Conservation (phyloP, 129 eudicot species). For the Solidago caesia region DNA sequence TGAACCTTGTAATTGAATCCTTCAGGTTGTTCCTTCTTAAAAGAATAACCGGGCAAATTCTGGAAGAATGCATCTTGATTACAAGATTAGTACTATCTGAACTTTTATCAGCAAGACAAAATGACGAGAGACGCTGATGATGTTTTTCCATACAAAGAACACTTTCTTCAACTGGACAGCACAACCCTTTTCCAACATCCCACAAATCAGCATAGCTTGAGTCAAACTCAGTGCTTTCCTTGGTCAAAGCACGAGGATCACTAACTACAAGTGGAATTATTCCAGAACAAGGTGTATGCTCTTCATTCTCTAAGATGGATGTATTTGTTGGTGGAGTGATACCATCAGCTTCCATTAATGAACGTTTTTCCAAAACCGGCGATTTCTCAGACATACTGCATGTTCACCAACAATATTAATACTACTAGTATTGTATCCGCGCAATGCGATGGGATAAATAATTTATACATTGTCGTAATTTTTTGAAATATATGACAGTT, state of each 20-base stretch:
- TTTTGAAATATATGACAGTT: too few relatives aligned
- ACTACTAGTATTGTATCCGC: too few relatives aligned
- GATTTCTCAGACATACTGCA: slow-evolving; percentile 36
- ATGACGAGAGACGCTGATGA: slow-evolving; percentile 45
- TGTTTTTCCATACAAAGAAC: slow-evolving; percentile 66
- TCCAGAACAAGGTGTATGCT: slow-evolving; percentile 38
- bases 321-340: slow-evolving; percentile 17
- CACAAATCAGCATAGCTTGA: slow-evolving; percentile 50
- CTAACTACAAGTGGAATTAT: slow-evolving; percentile 46
- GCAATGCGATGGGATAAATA: too few relatives aligned
- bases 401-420: slow-evolving; percentile 19
- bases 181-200: slow-evolving; percentile 60
- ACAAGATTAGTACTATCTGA: slow-evolving; percentile 28
- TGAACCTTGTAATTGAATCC: slow-evolving; percentile 59
- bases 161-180: slow-evolving; percentile 75
- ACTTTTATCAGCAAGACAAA: slow-evolving; percentile 43
- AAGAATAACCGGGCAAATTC: slow-evolving; percentile 68
- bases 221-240: slow-evolving; percentile 25
- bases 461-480: too few relatives aligned
- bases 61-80: slow-evolving; percentile 39
- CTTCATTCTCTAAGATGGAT: slow-evolving; percentile 24
- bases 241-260: slow-evolving; percentile 64
- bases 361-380: slow-evolving; percentile 29
- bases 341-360: slow-evolving; percentile 29
- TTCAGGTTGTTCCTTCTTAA: slow-evolving; percentile 41